Evolutionary conservation across 768 basidiomycete species (phyloP).

Genomic region (Phallus indusiatus): DNA sequence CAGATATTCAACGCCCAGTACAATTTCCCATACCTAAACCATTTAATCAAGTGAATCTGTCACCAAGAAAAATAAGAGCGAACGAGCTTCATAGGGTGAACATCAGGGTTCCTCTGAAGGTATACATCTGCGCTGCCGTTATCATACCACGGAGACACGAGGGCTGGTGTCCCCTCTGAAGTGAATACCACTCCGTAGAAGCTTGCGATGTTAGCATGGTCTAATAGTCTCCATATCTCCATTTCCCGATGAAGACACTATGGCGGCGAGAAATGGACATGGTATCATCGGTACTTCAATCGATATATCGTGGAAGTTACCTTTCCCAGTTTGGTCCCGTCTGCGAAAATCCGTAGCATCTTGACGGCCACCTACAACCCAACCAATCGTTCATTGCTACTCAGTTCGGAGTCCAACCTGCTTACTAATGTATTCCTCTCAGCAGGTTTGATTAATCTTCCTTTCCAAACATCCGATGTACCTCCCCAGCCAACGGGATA

Average conservation of each 20-base stretch:
- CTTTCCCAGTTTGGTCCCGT: neutral
- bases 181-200: neutral
- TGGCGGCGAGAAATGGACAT: neutral
- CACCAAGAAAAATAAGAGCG: neutral
- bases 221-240: neutral
- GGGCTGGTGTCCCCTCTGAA: neutral
- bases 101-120: neutral
- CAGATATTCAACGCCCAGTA: conserved; percentile 14
- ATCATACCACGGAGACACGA: conserved; percentile 2
- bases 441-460: neutral
- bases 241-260: conserved; percentile 1
- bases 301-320: neutral
- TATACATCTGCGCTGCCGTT: neutral
- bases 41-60: neutral
- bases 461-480: conserved; percentile 5
- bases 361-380: neutral
- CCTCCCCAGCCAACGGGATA: neutral
- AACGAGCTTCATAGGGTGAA: neutral
- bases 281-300: neutral
- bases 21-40: conserved; percentile 13
- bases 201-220: neutral
- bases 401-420: neutral
- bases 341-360: neutral
- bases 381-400: neutral
- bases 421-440: neutral